Conservation (phyloP, 495 filamentous ascomycete genomes). For the Extremus antarcticus region DNA sequence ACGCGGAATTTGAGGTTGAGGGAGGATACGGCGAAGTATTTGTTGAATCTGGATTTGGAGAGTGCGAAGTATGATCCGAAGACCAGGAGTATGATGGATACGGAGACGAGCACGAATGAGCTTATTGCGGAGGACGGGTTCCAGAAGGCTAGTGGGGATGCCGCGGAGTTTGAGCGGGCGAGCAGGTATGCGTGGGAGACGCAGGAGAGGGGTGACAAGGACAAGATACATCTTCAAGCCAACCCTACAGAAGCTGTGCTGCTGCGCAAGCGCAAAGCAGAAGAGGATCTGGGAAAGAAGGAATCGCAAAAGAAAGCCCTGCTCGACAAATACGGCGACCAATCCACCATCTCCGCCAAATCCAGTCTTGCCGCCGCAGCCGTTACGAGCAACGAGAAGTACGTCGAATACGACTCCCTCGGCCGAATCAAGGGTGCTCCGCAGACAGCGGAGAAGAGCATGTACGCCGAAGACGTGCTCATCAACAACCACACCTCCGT, state of each 20-base stretch:
- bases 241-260: constrained; percentile 91
- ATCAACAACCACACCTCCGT: constrained; percentile 85
- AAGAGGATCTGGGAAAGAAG: constrained; percentile 58
- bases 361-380: constrained; percentile 52
- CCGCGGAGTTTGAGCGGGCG: constrained; percentile 85
- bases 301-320: constrained; percentile 59
- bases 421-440: constrained; percentile 83
- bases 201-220: constrained; percentile 66
- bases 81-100: constrained; percentile 85
- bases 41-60: constrained; percentile 87
- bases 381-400: constrained; percentile 73
- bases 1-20: constrained; percentile 82
- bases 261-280: constrained; percentile 62
- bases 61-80: constrained; percentile 98
- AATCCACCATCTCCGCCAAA: constrained; percentile 44
- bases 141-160: constrained; percentile 80
- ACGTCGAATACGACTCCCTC: constrained; percentile 86
- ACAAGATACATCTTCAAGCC: constrained; percentile 77
- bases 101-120: constrained; percentile 69
- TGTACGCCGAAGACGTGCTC: constrained; percentile 80
- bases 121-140: constrained; percentile 93
- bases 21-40: constrained; percentile 97
- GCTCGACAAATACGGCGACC: constrained; percentile 74
- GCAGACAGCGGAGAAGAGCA: constrained; percentile 63
- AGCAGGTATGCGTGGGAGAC: constrained; percentile 90